Conservation (phyloP, 1,284 basidiomycete genomes). For the Sphaerobolus stellatus region DNA sequence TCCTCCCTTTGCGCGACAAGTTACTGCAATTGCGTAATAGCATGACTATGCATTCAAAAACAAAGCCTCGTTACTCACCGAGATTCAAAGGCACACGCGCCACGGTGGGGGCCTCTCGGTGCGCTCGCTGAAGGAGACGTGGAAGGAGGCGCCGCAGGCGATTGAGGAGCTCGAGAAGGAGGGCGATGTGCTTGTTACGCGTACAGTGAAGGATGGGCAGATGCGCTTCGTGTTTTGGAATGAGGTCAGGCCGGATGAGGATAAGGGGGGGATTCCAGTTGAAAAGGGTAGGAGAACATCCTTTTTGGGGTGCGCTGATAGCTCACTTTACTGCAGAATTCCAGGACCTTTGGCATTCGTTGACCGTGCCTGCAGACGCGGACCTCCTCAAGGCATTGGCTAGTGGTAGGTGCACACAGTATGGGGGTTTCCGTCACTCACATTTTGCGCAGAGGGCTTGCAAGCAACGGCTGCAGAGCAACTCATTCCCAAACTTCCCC, state of each 20-base stretch:
- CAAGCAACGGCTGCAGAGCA: constrained; percentile 67
- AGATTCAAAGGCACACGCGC: constrained; percentile 77
- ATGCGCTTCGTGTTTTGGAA: constrained; percentile 91
- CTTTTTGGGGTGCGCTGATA: neutral
- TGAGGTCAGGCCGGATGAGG: constrained; percentile 75
- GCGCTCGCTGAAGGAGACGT: constrained; percentile 81
- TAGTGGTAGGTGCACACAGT: constrained; percentile 46
- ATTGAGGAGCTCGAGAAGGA: constrained; percentile 86
- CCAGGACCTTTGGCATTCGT: constrained; percentile 78
- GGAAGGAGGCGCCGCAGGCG: constrained; percentile 80
- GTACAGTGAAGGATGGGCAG: constrained; percentile 81
- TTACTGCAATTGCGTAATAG: constrained; percentile 37
- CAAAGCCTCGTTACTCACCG: constrained; percentile 76
- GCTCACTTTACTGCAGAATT: constrained; percentile 61
- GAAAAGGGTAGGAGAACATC: constrained; percentile 67
- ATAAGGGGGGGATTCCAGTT: constrained; percentile 62
- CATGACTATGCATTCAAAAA: constrained; percentile 86
- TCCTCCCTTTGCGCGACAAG: neutral
- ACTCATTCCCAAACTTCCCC: constrained; percentile 51
- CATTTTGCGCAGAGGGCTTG: constrained; percentile 57
- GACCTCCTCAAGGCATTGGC: constrained; percentile 76
- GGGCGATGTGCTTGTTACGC: constrained; percentile 82
- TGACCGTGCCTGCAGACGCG: constrained; percentile 82
- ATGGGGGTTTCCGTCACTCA: constrained; percentile 1
- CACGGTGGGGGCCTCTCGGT: constrained; percentile 84